Evolutionary conservation across 345 rosid species (phyloP).

Genomic region (Aegle marmelos): DNA sequence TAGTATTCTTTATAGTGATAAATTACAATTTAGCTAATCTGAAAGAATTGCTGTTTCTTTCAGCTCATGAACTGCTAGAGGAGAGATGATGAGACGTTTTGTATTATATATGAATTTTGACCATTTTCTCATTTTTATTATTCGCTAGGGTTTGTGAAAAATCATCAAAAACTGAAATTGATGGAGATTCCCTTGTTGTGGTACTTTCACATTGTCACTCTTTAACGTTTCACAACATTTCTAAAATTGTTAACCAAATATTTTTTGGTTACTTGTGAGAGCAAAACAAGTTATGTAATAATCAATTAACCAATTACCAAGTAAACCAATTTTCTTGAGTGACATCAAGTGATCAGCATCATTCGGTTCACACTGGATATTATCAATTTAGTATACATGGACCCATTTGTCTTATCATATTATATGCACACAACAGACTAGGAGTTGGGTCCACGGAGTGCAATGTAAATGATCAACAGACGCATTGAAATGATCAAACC

Average conservation of each 20-base stretch:
- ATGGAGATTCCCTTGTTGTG: background rate
- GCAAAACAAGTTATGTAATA: background rate
- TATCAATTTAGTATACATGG: background rate
- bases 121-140: background rate
- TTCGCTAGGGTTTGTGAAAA: background rate
- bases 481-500: background rate
- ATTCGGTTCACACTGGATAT: slow-evolving; percentile 1
- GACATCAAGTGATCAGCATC: background rate
- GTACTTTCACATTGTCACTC: background rate
- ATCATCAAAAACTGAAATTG: background rate
- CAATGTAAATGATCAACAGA: background rate
- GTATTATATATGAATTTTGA: background rate
- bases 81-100: no score
- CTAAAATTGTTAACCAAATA: background rate
- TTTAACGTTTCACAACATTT: background rate
- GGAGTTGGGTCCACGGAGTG: background rate
- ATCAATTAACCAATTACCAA: background rate
- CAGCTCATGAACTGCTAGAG: background rate
- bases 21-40: no score
- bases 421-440: background rate
- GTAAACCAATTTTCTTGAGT: background rate
- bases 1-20: no score
- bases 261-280: background rate
- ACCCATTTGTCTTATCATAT: background rate
- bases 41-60: background rate